These are phyloP conservation scores for Funneliformis geosporum DNA, from an alignment of 192 early-diverging fungal species.

Conservation along the genomic window DNA sequence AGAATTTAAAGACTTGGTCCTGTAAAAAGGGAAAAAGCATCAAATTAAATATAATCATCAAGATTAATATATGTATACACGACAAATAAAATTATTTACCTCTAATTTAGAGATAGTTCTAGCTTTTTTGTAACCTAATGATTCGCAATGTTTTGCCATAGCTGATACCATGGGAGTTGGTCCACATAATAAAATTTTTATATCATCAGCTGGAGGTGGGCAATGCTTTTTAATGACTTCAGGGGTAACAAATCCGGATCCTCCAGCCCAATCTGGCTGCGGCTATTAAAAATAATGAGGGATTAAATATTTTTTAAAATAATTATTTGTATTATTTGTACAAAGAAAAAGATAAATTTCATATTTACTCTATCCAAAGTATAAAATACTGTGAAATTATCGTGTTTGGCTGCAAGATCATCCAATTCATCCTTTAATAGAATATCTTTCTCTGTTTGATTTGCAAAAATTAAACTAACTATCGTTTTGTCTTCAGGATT, in stretches of 20 bases:
- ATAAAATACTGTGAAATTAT: slow-evolving; percentile 80
- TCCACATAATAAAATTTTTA: slow-evolving; percentile 91
- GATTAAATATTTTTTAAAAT: not conserved
- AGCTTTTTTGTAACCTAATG: slow-evolving; percentile 79
- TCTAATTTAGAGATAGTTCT: slow-evolving; percentile 74
- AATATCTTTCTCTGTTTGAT: slow-evolving; percentile 88
- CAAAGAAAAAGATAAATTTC: not conserved
- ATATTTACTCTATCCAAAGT: slow-evolving; percentile 67
- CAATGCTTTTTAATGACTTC: slow-evolving; percentile 75
- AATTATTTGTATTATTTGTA: not conserved
- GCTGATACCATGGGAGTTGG: slow-evolving; percentile 88
- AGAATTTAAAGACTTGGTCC: slow-evolving; percentile 92
- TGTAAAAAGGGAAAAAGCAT: slow-evolving; percentile 30
- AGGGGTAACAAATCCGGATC: slow-evolving; percentile 83
- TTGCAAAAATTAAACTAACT: slow-evolving; percentile 89
- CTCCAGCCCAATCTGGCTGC: slow-evolving; percentile 78
- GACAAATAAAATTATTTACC: slow-evolving; percentile 11
- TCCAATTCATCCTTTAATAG: slow-evolving; percentile 84
- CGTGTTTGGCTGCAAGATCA: slow-evolving; percentile 65
- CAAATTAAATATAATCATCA: not conserved
- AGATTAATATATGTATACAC: not conserved
- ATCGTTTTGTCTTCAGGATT: slow-evolving; percentile 88
- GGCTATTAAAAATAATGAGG: slow-evolving; percentile 34
- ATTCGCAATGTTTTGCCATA: slow-evolving; percentile 68
- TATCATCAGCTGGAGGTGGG: slow-evolving; percentile 72